These are phyloP conservation scores for Trametes cinnabarina DNA, from an alignment of 768 basidiomycete species.

Conservation along the genomic window DNA sequence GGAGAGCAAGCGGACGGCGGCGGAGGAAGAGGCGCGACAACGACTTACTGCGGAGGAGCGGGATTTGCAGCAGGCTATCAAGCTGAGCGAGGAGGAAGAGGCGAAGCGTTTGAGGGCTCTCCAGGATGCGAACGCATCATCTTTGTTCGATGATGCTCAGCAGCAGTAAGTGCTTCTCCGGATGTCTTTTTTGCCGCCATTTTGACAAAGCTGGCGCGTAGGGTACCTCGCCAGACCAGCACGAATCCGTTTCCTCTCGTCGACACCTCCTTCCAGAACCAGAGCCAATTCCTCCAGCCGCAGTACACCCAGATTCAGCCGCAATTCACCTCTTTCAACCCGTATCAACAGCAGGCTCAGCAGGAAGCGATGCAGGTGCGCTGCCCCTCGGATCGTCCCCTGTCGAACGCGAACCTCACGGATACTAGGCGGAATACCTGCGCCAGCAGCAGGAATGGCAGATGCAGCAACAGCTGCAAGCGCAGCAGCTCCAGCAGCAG, in stretches of 20 bases:
- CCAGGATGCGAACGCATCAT: conserved; percentile 67
- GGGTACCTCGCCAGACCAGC: conserved; percentile 14
- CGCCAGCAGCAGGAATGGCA: conserved; percentile 67
- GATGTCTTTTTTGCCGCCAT: no score
- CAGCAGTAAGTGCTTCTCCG: conserved; percentile 56
- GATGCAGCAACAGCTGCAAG: conserved; percentile 58
- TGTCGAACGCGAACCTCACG: background rate
- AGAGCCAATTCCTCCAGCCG: conserved; percentile 56
- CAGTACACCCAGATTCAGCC: conserved; percentile 77
- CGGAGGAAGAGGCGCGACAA: conserved; percentile 59
- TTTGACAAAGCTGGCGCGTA: conserved; percentile 13
- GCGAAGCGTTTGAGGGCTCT: conserved; percentile 65
- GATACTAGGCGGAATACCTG: conserved; percentile 40
- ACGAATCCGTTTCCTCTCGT: conserved; percentile 62
- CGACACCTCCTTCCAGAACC: conserved; percentile 53
- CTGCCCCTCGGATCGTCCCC: background rate
- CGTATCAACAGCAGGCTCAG: conserved; percentile 88
- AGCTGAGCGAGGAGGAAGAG: conserved; percentile 90
- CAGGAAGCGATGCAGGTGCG: conserved; percentile 77
- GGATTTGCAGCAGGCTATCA: conserved; percentile 82
- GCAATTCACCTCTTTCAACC: conserved; percentile 92
- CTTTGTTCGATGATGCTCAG: conserved; percentile 85
- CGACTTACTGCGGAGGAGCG: conserved; percentile 63
- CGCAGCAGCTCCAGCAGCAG: conserved; percentile 42
- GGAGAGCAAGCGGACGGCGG: conserved; percentile 75